phyloP scores from a whole-genome alignment of 2,329 filamentous ascomycete species.

The Cryphonectria naterciae region DNA sequence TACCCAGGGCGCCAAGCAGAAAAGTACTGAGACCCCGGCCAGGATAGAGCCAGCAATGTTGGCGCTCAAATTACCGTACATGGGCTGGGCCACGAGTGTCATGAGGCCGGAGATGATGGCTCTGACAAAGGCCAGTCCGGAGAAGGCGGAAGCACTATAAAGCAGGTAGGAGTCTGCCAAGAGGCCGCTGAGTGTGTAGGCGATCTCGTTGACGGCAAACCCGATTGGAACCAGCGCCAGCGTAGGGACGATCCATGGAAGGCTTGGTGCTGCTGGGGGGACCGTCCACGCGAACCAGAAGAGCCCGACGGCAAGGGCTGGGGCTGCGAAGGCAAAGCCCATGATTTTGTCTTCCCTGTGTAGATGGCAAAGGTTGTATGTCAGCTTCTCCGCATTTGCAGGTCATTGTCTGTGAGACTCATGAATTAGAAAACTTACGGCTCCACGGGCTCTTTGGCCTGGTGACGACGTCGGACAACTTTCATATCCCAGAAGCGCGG shows the following conservation, averaged over 20 bases:
- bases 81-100: too few relatives aligned
- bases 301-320: constrained; percentile 47
- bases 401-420: too few relatives aligned
- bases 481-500: constrained; percentile 46
- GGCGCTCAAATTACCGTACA: too few relatives aligned
- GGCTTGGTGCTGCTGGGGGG: constrained; percentile 41
- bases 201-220: constrained; percentile 50
- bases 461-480: constrained; percentile 31
- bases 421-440: not conserved
- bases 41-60: too few relatives aligned
- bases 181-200: constrained; percentile 35
- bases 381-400: too few relatives aligned
- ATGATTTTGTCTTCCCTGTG: constrained; percentile 47
- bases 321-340: constrained; percentile 50
- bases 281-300: constrained; percentile 53
- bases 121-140: too few relatives aligned
- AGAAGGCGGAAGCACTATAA: constrained; percentile 33
- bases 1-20: too few relatives aligned
- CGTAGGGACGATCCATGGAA: constrained; percentile 46
- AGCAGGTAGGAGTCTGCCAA: constrained; percentile 35
- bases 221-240: constrained; percentile 48
- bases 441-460: constrained; percentile 29
- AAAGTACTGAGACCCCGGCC: too few relatives aligned
- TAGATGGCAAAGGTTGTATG: too few relatives aligned
- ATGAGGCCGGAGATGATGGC: too few relatives aligned